These are phyloP conservation scores for Pilaira anomala DNA, from an alignment of 192 early-diverging fungal species.

Conservation along the genomic window DNA sequence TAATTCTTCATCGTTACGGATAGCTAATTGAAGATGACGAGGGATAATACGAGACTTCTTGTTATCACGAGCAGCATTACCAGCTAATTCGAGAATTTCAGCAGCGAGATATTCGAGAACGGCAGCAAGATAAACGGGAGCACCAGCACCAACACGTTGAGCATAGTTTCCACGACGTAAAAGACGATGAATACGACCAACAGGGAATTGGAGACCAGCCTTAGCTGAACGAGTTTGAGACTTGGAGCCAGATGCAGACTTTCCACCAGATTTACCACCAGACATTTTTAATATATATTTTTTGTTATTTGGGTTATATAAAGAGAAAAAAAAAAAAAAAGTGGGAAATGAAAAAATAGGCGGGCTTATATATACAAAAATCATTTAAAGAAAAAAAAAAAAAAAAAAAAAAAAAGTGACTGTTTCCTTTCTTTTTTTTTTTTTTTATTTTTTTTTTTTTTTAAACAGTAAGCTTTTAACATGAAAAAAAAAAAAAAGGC, in stretches of 20 bases:
- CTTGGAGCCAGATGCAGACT: slow-evolving; percentile 63
- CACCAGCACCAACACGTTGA: slow-evolving; percentile 79
- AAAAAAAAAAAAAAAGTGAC: too few relatives aligned
- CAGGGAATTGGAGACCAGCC: slow-evolving; percentile 90
- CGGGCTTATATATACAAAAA: neutral
- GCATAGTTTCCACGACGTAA: slow-evolving; percentile 25
- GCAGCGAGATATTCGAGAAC: slow-evolving; percentile 90
- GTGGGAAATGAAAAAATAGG: neutral
- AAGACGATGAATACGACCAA: slow-evolving; percentile 52
- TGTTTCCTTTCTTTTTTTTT: too few relatives aligned
- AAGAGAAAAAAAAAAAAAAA: slow-evolving; percentile 15
- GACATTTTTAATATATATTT: slow-evolving; percentile 44
- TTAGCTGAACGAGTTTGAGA: slow-evolving; percentile 70
- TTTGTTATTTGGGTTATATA: slow-evolving; percentile 6
- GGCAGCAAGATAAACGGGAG: slow-evolving; percentile 83
- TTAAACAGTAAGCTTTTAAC: neutral
- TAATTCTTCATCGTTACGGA: slow-evolving; percentile 90
- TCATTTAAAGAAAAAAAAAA: too few relatives aligned
- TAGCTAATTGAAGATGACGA: slow-evolving; percentile 86
- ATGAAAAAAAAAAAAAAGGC: neutral
- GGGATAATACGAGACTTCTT: slow-evolving; percentile 92
- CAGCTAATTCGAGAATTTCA: slow-evolving; percentile 89
- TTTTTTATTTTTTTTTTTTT: too few relatives aligned
- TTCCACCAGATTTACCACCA: slow-evolving; percentile 74
- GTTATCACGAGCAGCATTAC: slow-evolving; percentile 90